A percentile compares a stretch with the other conserved stretches of the same genome.
Conservation (phyloP, 192 early-diverging fungal genomes). For the Backusella liffmaniae region DNA sequence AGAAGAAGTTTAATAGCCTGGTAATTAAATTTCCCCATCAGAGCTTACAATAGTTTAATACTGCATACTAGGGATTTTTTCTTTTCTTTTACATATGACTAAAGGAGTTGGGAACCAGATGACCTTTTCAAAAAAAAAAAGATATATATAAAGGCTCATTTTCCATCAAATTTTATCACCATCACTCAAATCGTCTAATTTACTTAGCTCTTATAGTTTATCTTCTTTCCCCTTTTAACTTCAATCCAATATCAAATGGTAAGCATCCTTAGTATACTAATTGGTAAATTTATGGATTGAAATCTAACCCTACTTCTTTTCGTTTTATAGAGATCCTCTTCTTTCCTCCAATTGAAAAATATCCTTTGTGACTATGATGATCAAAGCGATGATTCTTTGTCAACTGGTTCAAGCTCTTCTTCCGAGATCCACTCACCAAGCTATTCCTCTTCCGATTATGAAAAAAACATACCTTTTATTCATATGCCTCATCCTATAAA, state of each 20-base stretch:
- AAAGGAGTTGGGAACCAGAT: neutral
- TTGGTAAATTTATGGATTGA: neutral
- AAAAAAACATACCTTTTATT: neutral
- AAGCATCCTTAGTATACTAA: neutral
- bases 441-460: neutral
- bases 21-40: neutral
- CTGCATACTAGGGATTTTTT: neutral
- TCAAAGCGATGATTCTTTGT: neutral
- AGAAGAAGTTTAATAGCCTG: constrained; percentile 2
- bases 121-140: neutral
- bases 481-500: neutral
- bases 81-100: neutral
- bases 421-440: neutral
- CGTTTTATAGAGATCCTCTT: neutral
- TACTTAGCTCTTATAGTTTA: neutral
- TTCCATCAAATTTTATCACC: neutral
- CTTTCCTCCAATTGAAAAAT: constrained; percentile 1
- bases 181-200: neutral
- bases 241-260: neutral
- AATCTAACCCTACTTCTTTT: neutral
- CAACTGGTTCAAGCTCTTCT: neutral
- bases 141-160: neutral
- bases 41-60: neutral
- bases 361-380: neutral
- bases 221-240: neutral